Percentiles rank a stretch among this genome's conserved stretches.
These are phyloP conservation scores for Penicillium longicatenatum DNA, from an alignment of 495 filamentous ascomycete species.

Conservation along the genomic window DNA sequence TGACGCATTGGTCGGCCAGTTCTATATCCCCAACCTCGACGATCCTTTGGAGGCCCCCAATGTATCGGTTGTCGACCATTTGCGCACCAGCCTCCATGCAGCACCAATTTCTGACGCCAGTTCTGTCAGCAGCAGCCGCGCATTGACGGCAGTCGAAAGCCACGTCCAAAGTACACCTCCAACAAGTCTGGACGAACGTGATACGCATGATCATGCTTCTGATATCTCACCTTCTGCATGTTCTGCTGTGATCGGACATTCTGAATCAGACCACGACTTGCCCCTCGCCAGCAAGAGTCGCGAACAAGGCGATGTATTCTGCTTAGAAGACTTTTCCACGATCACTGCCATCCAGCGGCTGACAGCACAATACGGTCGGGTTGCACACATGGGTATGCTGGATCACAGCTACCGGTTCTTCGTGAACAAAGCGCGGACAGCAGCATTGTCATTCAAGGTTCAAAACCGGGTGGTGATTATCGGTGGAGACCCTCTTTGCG, in stretches of 20 bases:
- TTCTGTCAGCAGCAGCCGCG: slow-evolving; percentile 21
- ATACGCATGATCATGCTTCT: not conserved
- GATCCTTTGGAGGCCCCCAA: slow-evolving; percentile 3
- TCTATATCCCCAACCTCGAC: slow-evolving; percentile 13
- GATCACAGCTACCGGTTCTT: slow-evolving; percentile 47
- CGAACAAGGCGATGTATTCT: slow-evolving; percentile 24
- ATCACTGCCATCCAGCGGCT: slow-evolving; percentile 33
- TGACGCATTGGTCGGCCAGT: slow-evolving; percentile 23
- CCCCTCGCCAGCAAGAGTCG: not conserved
- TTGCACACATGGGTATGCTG: slow-evolving; percentile 49
- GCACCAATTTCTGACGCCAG: slow-evolving; percentile 16
- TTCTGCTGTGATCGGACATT: not conserved
- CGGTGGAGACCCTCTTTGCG: slow-evolving; percentile 44
- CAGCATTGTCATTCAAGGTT: slow-evolving; percentile 42
- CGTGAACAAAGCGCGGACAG: slow-evolving; percentile 37
- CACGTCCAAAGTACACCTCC: slow-evolving; percentile 3
- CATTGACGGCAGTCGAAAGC: slow-evolving; percentile 11
- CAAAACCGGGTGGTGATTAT: slow-evolving; percentile 40
- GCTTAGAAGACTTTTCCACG: slow-evolving; percentile 32
- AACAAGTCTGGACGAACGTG: slow-evolving; percentile 19
- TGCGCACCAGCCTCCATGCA: slow-evolving; percentile 16
- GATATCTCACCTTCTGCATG: not conserved
- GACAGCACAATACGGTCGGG: slow-evolving; percentile 35
- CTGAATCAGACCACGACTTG: slow-evolving; percentile 3
- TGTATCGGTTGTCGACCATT: slow-evolving; percentile 22